Base-by-base conservation (phyloP, 1,284 basidiomycete species). In the Phellinidium pouzarii region DNA sequence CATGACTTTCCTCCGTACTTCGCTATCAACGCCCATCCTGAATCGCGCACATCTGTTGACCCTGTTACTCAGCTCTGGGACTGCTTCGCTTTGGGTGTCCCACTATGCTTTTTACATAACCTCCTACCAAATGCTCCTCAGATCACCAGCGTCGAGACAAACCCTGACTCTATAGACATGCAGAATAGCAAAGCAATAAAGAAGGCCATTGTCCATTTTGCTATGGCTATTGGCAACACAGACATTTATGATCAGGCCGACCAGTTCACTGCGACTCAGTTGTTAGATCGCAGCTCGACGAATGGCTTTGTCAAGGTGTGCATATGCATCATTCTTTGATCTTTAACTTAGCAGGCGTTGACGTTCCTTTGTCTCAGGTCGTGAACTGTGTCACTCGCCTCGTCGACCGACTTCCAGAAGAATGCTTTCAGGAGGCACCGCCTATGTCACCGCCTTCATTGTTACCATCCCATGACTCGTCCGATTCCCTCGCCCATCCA, bases 81-180 rank as follows among this genome's bases (percentile, higher is more conserved):
- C 65, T 84, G 89, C 65, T 90, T 99, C 70, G 86, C 92, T 34
- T 80, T 94, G 41, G 95, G 96, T 57, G 86, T 91, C 29, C 88
- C 94, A 34, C 86, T 99, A 58, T 95, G 93, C 73, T 94, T 87
- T 71, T 85, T 99, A 61, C 95, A 91, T 77, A 96, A 99, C 72
- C 82, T 87, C 64, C 83, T 95, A 54, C 87, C 88, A 26, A 66
- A 77, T 8, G 78, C 79, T 54, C 75, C 77, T 57, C 77, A 80
- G 42, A 87, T 82, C 67, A 76, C 79, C 58, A 64, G 61, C 45
- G 79, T 88, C 64, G 78, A 82, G 65, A 89, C 86, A 4, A 74
- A 82, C 59, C 77, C 83, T 50, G 76, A 78, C 29, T 69, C 74
- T 29, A 82, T 80, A 58, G 82, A 89, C 34, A 71, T 78, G 43